Percentiles rank a stretch among this genome's conserved stretches.
phyloP scores from a whole-genome alignment of 2,329 filamentous ascomycete species.

The Clonostachys solani region DNA sequence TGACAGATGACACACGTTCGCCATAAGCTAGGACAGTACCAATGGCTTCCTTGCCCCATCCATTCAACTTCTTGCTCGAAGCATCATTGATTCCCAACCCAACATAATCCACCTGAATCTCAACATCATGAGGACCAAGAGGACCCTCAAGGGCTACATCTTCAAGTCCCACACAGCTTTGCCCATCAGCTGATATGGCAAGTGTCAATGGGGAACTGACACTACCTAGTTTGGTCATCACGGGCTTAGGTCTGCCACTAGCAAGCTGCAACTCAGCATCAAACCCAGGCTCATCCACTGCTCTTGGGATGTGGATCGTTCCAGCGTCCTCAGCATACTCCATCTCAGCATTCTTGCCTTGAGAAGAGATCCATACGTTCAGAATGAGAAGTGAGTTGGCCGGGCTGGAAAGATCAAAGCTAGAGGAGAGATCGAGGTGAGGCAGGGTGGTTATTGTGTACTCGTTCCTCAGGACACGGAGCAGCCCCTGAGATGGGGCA shows the following conservation, averaged over 20 bases:
- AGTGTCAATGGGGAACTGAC: too few relatives aligned
- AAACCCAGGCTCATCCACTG: constrained; percentile 3
- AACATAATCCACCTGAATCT: too few relatives aligned
- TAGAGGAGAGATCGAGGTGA: constrained; percentile 2
- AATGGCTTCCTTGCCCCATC: too few relatives aligned
- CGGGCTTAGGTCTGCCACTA: not conserved
- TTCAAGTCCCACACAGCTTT: too few relatives aligned
- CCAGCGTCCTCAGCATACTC: constrained; percentile 37
- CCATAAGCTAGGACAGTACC: too few relatives aligned
- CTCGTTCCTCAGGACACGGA: constrained; percentile 9
- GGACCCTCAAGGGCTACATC: too few relatives aligned
- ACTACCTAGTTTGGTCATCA: not conserved
- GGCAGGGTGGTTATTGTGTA: constrained; percentile 4
- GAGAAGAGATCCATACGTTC: not conserved
- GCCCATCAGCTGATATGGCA: too few relatives aligned
- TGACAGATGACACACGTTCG: too few relatives aligned
- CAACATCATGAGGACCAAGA: too few relatives aligned
- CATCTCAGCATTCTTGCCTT: constrained; percentile 18
- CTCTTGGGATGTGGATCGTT: constrained; percentile 36
- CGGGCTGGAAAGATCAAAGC: not conserved
- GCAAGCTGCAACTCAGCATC: constrained; percentile 4
- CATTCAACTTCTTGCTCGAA: too few relatives aligned
- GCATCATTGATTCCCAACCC: too few relatives aligned
- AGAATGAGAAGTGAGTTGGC: not conserved
- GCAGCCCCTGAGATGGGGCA: constrained; percentile 6